Base-by-base conservation (phyloP, 371 early-diverging fungal species). In the Mucor mucedo region DNA sequence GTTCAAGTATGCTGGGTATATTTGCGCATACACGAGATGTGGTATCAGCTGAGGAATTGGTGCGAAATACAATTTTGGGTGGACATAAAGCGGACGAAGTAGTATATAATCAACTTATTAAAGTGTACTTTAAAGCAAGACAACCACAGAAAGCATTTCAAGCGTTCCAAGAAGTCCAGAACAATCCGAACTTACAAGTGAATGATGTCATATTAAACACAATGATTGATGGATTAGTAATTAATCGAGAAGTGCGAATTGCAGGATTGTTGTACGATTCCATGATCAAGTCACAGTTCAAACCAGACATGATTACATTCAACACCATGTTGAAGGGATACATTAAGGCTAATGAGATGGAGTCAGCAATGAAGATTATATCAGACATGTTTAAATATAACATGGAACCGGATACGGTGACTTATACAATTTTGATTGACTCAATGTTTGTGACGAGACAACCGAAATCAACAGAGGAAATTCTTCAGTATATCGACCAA, bases 281-380 rank as follows among this genome's bases (percentile, higher is more conserved):
- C 40, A 79, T 82, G 73, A 47, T 78, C 1, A n/a, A 49, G 2
- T 68, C 67, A 2, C 33, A 62, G 3, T 69, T 72, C 32, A 68
- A 67, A 9, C 84, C 84, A 2, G 78, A 84, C 41, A 67, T 74
- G 52, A 59, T 82, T 16, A 84, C 84, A 0, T 79, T 74, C 47
- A 84, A 84, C 44, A 84, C 80, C 8, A 68, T 84, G 60, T 56
- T 84, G 40, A 76, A 78, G 39, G 82, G 82, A 3, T 76, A 72
- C 49, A 48, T 72, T 14, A 63, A 62, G 4, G 27, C 55, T 0
- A 60, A 63, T 5, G 74, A 79, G 11, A 69, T 65, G 56, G 30
- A 33, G 3, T 49, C 69, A 0, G 74, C 80, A 2, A 30, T 57
- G 2, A 58, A 48, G 2, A 65, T 84, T 14, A 66, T 84, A n/a